Percentiles rank a stretch among this genome's conserved stretches.
Evolutionary conservation across 2,329 filamentous ascomycete species (phyloP).

Genomic region (Microcyclospora tardicrescens): DNA sequence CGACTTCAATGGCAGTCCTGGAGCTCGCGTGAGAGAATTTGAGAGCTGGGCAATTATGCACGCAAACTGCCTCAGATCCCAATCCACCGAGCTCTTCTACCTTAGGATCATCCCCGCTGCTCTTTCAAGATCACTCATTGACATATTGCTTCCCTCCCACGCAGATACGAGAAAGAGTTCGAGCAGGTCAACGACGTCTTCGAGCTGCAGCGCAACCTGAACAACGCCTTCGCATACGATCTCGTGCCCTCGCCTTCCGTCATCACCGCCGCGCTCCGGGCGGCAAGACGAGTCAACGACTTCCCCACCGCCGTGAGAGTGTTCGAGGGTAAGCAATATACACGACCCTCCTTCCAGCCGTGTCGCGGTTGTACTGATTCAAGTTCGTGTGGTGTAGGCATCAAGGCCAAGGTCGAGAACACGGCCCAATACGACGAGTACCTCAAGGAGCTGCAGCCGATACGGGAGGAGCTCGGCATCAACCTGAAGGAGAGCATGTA

Average conservation of each 20-base stretch:
- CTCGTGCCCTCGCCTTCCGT: conserved; percentile 90
- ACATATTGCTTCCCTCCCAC: conserved; percentile 12
- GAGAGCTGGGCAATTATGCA: too few species aligned
- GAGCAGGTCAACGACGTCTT: conserved; percentile 96
- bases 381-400: conserved; percentile 48
- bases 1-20: too few species aligned
- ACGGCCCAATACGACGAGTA: conserved; percentile 94
- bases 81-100: conserved; percentile 1
- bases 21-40: too few species aligned
- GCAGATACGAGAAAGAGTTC: conserved; percentile 98
- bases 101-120: background rate
- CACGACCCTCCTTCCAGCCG: background rate
- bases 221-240: conserved; percentile 99
- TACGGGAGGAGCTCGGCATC: conserved; percentile 88
- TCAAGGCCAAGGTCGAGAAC: conserved; percentile 99
- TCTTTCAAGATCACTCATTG: background rate
- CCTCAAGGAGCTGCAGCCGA: conserved; percentile 78
- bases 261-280: conserved; percentile 79
- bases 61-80: background rate
- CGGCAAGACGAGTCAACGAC: conserved; percentile 93
- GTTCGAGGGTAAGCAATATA: conserved; percentile 87
- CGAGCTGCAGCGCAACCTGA: conserved; percentile 93
- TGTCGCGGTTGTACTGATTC: background rate
- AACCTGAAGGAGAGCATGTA: conserved; percentile 86
- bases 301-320: conserved; percentile 95